Evolutionary conservation across 2,329 filamentous ascomycete genomes (phyloP).

Genomic region (Cladosporium phlei): DNA sequence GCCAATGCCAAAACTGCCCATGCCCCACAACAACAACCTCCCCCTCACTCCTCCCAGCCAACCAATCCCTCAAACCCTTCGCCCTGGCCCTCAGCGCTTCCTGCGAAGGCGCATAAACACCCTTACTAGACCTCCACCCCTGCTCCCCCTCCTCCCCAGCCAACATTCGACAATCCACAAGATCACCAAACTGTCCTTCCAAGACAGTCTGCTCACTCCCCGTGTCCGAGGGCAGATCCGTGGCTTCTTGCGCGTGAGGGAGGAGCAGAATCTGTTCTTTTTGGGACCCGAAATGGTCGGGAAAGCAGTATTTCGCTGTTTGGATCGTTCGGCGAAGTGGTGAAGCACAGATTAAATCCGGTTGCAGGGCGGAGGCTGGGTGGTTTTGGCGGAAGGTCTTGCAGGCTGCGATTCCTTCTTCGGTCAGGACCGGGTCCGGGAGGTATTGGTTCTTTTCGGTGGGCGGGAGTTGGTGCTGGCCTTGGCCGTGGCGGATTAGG

Average conservation of each 20-base stretch:
- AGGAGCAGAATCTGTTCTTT: slow-evolving; percentile 16
- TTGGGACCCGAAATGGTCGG: slow-evolving; percentile 8
- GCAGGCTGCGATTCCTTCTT: slow-evolving; percentile 17
- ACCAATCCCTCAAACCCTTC: slow-evolving; percentile 12
- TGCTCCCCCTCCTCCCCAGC: not conserved
- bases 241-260: slow-evolving; percentile 19
- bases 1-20: slow-evolving; percentile 19
- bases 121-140: slow-evolving; percentile 18
- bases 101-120: slow-evolving; percentile 11
- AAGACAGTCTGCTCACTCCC: slow-evolving; percentile 13
- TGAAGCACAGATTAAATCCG: slow-evolving; percentile 21
- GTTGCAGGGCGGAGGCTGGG: slow-evolving; percentile 18
- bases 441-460: slow-evolving; percentile 7
- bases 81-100: slow-evolving; percentile 15
- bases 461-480: slow-evolving; percentile 16
- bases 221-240: slow-evolving; percentile 20
- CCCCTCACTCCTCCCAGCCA: slow-evolving; percentile 17
- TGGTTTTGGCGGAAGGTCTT: slow-evolving; percentile 16
- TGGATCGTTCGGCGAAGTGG: slow-evolving; percentile 24
- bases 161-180: too few species aligned
- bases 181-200: slow-evolving; percentile 14
- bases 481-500: slow-evolving; percentile 23
- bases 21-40: slow-evolving; percentile 22
- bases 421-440: slow-evolving; percentile 22
- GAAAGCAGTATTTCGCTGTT: slow-evolving; percentile 20